Evolutionary conservation across 2,329 filamentous ascomycete genomes (phyloP).

Genomic region (Sphaerostilbella broomeana): DNA sequence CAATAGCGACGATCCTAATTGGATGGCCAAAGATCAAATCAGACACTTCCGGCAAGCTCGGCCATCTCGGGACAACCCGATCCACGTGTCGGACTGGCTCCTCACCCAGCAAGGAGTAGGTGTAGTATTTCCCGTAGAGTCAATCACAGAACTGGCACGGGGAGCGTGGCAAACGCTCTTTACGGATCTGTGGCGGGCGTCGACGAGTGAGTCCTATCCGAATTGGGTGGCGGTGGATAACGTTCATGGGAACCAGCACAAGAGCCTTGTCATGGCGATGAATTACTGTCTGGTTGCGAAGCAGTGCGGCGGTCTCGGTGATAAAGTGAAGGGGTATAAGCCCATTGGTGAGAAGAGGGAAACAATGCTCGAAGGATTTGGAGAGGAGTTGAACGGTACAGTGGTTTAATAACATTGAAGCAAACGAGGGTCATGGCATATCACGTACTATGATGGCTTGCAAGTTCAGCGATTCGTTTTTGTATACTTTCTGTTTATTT

Average conservation of each 20-base stretch:
- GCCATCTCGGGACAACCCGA: slow-evolving; percentile 5
- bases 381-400: no score
- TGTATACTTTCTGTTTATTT: no score
- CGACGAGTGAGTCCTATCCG: slow-evolving; percentile 22
- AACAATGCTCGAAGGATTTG: no score
- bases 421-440: no score
- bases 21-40: slow-evolving; percentile 21
- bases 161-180: slow-evolving; percentile 19
- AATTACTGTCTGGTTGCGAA: slow-evolving; percentile 26
- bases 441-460: no score
- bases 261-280: slow-evolving; percentile 22
- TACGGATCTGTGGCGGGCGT: slow-evolving; percentile 19
- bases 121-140: neutral
- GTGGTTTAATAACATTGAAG: no score
- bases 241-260: slow-evolving; percentile 20
- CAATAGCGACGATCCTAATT: slow-evolving; percentile 11
- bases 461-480: no score
- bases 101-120: slow-evolving; percentile 16
- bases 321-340: slow-evolving; percentile 17
- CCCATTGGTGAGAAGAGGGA: no score
- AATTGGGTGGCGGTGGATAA: slow-evolving; percentile 29
- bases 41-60: slow-evolving; percentile 12
- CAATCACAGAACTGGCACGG: slow-evolving; percentile 15
- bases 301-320: slow-evolving; percentile 19
- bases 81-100: slow-evolving; percentile 24